Percentiles rank a stretch among this genome's conserved stretches.
phyloP scores from a whole-genome alignment of 2,329 filamentous ascomycete genomes.

The Aspergillus sp. region DNA sequence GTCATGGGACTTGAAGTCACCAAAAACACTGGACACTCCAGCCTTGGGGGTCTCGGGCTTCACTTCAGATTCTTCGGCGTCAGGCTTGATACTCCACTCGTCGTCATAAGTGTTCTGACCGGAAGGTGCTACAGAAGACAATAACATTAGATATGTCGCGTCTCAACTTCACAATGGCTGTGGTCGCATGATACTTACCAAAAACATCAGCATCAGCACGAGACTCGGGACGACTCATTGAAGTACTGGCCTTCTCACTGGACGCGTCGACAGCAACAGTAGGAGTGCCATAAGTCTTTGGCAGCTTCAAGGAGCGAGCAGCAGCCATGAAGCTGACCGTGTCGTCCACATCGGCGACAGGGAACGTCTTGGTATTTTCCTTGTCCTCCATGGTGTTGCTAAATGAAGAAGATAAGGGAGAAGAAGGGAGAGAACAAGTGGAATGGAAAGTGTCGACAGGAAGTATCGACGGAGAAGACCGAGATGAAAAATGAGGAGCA shows the following conservation, averaged over 20 bases:
- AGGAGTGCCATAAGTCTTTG: constrained; percentile 8
- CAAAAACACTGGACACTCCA: background rate
- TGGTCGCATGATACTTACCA: background rate
- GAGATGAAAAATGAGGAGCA: background rate
- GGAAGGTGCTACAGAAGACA: background rate
- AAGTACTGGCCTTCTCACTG: constrained; percentile 4
- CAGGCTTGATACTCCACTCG: background rate
- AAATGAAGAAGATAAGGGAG: background rate
- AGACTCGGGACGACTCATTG: constrained; percentile 2
- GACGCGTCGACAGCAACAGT: constrained; percentile 8
- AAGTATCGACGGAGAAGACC: background rate
- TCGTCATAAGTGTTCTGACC: background rate
- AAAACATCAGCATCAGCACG: background rate
- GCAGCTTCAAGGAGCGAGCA: constrained; percentile 22
- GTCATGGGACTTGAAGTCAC: background rate
- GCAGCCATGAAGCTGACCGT: constrained; percentile 32
- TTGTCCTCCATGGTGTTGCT: background rate
- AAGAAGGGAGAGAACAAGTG: background rate
- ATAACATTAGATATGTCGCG: background rate
- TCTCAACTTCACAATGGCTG: background rate
- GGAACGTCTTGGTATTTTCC: constrained; percentile 6
- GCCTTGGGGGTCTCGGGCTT: background rate
- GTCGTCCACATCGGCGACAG: constrained; percentile 27
- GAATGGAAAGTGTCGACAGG: background rate
- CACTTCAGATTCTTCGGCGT: background rate